These are phyloP conservation scores for Cantharellus cinnabarinus DNA, from an alignment of 768 basidiomycete genomes.

Conservation along the genomic window DNA sequence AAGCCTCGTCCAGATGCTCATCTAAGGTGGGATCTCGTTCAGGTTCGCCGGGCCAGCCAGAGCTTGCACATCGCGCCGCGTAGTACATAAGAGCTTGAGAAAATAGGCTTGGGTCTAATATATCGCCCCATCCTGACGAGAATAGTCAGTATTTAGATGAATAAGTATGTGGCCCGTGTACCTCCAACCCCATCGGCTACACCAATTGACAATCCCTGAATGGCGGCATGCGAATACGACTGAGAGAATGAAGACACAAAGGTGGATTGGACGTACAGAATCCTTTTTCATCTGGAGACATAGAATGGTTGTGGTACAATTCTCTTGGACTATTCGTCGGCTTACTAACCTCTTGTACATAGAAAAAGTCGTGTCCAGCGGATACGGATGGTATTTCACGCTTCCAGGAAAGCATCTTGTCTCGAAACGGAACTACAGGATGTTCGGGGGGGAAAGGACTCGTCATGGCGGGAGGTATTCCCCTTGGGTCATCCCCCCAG, in stretches of 20 bases:
- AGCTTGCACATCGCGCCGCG: neutral
- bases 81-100: slow-evolving; percentile 8
- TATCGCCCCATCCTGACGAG: slow-evolving; percentile 2
- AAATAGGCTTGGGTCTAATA: slow-evolving; percentile 5
- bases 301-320: neutral
- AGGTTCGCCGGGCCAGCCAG: slow-evolving; percentile 7
- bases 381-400: slow-evolving; percentile 21
- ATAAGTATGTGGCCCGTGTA: neutral
- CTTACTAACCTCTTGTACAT: slow-evolving; percentile 42
- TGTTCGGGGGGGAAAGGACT: slow-evolving; percentile 31
- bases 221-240: neutral
- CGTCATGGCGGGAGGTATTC: slow-evolving; percentile 12
- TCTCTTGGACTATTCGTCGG: neutral
- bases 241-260: neutral
- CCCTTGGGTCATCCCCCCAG: slow-evolving; percentile 2
- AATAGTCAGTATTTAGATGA: neutral
- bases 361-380: slow-evolving; percentile 44
- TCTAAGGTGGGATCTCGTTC: slow-evolving; percentile 19
- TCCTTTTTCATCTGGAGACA: neutral
- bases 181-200: slow-evolving; percentile 9
- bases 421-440: slow-evolving; percentile 47
- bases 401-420: slow-evolving; percentile 32
- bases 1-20: neutral
- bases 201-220: slow-evolving; percentile 6
- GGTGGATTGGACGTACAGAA: neutral